Evolutionary conservation across 306 rosid genomes (phyloP), one percentile per base, ranked within the genome.

Genomic region (Senna tora): DNA sequence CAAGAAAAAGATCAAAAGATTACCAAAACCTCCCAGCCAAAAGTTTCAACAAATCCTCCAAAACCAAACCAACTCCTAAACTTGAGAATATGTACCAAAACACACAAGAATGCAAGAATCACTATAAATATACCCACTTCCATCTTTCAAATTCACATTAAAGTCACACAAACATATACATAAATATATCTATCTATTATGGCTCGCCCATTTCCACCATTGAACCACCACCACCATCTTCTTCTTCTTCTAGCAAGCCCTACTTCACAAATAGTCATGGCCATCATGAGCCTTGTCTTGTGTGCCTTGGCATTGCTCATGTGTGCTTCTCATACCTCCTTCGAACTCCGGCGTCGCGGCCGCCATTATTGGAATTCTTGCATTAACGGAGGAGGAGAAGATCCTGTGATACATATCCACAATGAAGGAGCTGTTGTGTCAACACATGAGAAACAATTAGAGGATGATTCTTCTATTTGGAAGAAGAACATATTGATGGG

Each of bases 401-500:
- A 88, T 46, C 87, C 89, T 17, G 87, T 84, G 10, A 86, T 86
- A 63, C 83, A 78, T 68, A 68, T 79, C 61, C 63, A 76, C 75
- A 79, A 77, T 6, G 80, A 84, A 54, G 72, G 59, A 2, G 73
- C 74, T 66, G 54, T 4, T 36, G 39, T 36, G 39, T 2, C 39
- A 7, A 36, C 39, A 36, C 39, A 33, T 3, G 60, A 69, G 39
- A 80, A 82, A 30, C 79, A 71, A 6, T 6, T 33, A 74, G 66
- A 60, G 66, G 82, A 30, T 36, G 39, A 36, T 76, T 77, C 97
- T 76, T 77, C 97, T 3, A 47, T 91, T 14, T 89, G 99, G 99
- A 89, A 87, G 81, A 91, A 85, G 87, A 94, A 91, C 75, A 94
- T 94, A 12, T 87, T 91, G 12, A 91, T 91, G 97, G 97, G 99